Percentiles rank a stretch among this genome's conserved stretches.
Evolutionary conservation across 768 basidiomycete genomes (phyloP).

Genomic region (Phaeotremella skinneri): DNA sequence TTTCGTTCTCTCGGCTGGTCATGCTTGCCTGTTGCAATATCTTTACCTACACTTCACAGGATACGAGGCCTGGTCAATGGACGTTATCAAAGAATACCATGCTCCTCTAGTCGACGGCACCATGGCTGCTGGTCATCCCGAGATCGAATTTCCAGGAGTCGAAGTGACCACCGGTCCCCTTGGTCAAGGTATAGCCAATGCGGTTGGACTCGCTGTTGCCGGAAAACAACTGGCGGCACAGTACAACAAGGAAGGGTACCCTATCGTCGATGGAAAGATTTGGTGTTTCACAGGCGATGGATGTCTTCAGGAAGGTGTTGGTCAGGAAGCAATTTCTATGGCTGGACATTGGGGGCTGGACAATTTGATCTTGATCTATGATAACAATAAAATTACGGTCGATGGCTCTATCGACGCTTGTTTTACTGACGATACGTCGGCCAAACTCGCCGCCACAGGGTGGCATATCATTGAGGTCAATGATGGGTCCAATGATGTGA

Average conservation of each 20-base stretch:
- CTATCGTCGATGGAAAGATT: constrained; percentile 40
- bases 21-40: constrained; percentile 52
- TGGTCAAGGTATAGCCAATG: constrained; percentile 51
- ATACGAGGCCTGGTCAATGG: constrained; percentile 49
- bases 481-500: constrained; percentile 47
- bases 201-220: constrained; percentile 48
- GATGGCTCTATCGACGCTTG: constrained; percentile 48
- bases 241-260: constrained; percentile 44
- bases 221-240: constrained; percentile 43
- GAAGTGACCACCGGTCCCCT: constrained; percentile 50
- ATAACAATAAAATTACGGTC: constrained; percentile 48
- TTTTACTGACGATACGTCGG: constrained; percentile 51
- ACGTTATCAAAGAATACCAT: constrained; percentile 49
- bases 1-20: constrained; percentile 48
- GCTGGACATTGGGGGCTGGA: constrained; percentile 49
- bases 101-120: constrained; percentile 37
- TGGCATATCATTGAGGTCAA: constrained; percentile 50
- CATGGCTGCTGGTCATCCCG: constrained; percentile 50
- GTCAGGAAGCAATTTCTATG: constrained; percentile 49
- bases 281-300: constrained; percentile 51
- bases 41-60: constrained; percentile 49
- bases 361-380: constrained; percentile 50
- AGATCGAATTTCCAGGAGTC: constrained; percentile 45
- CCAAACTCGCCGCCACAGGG: constrained; percentile 41
- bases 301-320: constrained; percentile 51